Conservation (phyloP, 1,139 yeast species). For the Lizanozyma gosingica region DNA sequence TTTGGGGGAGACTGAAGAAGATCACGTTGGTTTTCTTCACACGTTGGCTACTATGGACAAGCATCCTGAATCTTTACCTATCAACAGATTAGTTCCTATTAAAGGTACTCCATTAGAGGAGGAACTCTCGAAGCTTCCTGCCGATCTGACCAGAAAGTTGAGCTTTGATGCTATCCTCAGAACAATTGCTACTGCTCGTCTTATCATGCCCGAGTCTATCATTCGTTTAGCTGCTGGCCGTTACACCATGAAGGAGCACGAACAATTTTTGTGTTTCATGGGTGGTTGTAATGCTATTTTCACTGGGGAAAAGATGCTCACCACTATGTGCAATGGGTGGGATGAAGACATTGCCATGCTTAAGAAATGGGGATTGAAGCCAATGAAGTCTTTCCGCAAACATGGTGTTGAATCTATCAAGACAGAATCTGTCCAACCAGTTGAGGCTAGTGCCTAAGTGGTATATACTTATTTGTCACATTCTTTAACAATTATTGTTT, state of each 20-base stretch:
- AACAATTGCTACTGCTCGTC: slow-evolving; percentile 68
- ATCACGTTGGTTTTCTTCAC: slow-evolving; percentile 59
- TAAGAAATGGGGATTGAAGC: slow-evolving; percentile 60
- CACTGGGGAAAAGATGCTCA: slow-evolving; percentile 74
- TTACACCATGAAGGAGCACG: slow-evolving; percentile 71
- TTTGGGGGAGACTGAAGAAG: slow-evolving; percentile 65
- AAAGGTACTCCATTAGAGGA: slow-evolving; percentile 70
- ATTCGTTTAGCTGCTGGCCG: slow-evolving; percentile 76
- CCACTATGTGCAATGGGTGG: slow-evolving; percentile 83
- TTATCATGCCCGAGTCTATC: slow-evolving; percentile 64
- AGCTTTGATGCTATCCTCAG: slow-evolving; percentile 54
- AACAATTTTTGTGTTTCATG: slow-evolving; percentile 68
- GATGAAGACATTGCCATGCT: slow-evolving; percentile 69
- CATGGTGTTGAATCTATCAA: too few species aligned
- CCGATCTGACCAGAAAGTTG: slow-evolving; percentile 31
- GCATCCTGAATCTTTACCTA: slow-evolving; percentile 80
- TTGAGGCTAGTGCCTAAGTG: too few species aligned
- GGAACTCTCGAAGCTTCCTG: slow-evolving; percentile 35
- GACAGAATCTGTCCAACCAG: too few species aligned
- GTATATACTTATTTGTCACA: too few species aligned
- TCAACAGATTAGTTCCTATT: slow-evolving; percentile 68
- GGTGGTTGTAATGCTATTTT: slow-evolving; percentile 76
- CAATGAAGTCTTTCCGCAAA: slow-evolving; percentile 47
- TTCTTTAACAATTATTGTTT: too few species aligned
- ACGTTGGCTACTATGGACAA: slow-evolving; percentile 58